phyloP scores from a whole-genome alignment of 176 grass and related monocot genomes.

The Tillandsia fasciculata region DNA sequence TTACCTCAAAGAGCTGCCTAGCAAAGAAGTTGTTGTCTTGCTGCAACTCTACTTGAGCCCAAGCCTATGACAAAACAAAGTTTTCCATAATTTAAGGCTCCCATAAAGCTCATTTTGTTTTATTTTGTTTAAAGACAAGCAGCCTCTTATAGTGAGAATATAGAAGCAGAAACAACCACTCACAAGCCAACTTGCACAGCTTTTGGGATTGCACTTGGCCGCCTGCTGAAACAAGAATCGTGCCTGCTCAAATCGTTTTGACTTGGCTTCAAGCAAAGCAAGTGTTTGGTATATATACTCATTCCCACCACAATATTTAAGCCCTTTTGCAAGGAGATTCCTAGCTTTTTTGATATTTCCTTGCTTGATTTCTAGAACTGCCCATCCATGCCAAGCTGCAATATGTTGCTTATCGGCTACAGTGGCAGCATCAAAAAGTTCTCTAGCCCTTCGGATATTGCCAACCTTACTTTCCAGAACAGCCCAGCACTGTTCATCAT shows the following conservation, averaged over 20 bases:
- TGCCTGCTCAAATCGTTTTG: slow-evolving; percentile 71
- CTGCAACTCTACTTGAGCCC: slow-evolving; percentile 94
- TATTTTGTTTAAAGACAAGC: neutral
- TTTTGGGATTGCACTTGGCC: slow-evolving; percentile 80
- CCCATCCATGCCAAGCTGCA: slow-evolving; percentile 97
- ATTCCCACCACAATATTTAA: slow-evolving; percentile 86
- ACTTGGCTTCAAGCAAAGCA: slow-evolving; percentile 91
- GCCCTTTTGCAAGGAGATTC: slow-evolving; percentile 79
- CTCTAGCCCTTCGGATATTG: slow-evolving; percentile 75
- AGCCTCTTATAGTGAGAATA: neutral
- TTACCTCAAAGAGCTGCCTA: slow-evolving; percentile 95
- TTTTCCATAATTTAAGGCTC: neutral
- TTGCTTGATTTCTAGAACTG: slow-evolving; percentile 92
- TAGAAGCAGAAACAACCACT: slow-evolving; percentile 37
- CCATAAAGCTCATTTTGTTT: too few species aligned
- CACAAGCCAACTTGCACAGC: slow-evolving; percentile 98
- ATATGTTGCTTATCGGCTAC: slow-evolving; percentile 81
- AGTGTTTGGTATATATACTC: slow-evolving; percentile 99
- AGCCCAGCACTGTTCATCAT: slow-evolving; percentile 77
- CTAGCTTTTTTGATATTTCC: slow-evolving; percentile 89
- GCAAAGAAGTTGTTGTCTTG: slow-evolving; percentile 63
- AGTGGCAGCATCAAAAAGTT: slow-evolving; percentile 91
- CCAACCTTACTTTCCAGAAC: slow-evolving; percentile 82
- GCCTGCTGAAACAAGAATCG: slow-evolving; percentile 77
- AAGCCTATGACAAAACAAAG: slow-evolving; percentile 61